These are phyloP conservation scores for Theileria sp. DNA, from an alignment of 169 alveolate species.

Conservation along the genomic window DNA sequence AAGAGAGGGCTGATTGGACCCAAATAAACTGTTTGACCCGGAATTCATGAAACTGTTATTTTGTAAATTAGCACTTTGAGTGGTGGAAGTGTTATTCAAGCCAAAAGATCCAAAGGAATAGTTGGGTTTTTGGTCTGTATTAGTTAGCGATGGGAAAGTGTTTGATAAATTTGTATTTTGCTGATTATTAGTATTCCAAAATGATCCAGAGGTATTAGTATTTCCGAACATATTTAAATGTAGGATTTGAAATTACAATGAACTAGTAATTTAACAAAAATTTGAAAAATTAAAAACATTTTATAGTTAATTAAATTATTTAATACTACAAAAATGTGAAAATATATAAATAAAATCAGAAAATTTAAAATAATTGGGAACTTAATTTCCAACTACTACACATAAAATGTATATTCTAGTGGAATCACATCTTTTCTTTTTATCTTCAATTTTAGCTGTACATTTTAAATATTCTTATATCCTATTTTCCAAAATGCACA, in stretches of 20 bases:
- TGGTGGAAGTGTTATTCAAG: not conserved
- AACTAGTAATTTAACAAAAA: not conserved
- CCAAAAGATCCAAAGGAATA: slow-evolving; percentile 42
- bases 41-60: slow-evolving; percentile 34
- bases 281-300: not conserved
- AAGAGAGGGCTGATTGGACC: slow-evolving; percentile 42
- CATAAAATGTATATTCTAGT: not conserved
- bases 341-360: not conserved
- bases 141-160: slow-evolving; percentile 1
- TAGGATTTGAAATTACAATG: not conserved
- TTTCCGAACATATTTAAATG: slow-evolving; percentile 43
- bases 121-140: not conserved
- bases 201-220: slow-evolving; percentile 31
- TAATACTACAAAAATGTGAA: not conserved
- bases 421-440: not conserved
- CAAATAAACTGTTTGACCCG: slow-evolving; percentile 20
- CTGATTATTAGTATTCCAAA: slow-evolving; percentile 44
- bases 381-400: not conserved
- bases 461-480: slow-evolving; percentile 6
- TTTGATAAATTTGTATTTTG: slow-evolving; percentile 28
- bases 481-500: not conserved
- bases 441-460: not conserved
- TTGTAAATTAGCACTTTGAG: not conserved
- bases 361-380: not conserved
- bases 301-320: not conserved